Evolutionary conservation across 1,284 basidiomycete species (phyloP).

Genomic region (Ustilago tritici): DNA sequence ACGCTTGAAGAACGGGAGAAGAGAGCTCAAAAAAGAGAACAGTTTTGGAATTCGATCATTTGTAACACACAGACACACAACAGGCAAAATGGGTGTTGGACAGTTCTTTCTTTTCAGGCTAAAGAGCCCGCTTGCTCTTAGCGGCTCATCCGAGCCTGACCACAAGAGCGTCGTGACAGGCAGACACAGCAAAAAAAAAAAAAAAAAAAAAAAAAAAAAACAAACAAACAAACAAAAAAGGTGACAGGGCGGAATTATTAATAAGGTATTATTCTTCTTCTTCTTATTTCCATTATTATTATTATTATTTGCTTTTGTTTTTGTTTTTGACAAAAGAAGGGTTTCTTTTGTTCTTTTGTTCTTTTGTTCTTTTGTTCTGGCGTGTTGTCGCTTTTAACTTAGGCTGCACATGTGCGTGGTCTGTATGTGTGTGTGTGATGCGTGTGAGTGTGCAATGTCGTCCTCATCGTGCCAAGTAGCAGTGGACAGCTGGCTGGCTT

Average conservation of each 20-base stretch:
- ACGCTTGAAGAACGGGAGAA: slow-evolving; percentile 1
- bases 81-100: neutral
- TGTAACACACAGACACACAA: neutral
- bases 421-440: neutral
- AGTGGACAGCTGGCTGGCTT: no score
- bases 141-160: neutral
- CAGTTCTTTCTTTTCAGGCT: no score
- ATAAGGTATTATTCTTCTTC: no score
- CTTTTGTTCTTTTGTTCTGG: neutral
- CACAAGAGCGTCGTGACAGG: neutral
- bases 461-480: neutral
- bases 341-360: neutral
- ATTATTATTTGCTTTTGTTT: no score
- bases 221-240: no score
- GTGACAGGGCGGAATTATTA: neutral
- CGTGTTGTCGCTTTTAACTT: neutral
- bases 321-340: no score
- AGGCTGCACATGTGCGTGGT: neutral
- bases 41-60: neutral
- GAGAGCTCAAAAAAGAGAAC: neutral
- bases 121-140: no score
- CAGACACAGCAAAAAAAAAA: neutral
- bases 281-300: no score
- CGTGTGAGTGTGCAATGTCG: neutral
- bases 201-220: no score